Conservation (phyloP, 257 asterid genomes). For the Ophiorrhiza pumila region DNA sequence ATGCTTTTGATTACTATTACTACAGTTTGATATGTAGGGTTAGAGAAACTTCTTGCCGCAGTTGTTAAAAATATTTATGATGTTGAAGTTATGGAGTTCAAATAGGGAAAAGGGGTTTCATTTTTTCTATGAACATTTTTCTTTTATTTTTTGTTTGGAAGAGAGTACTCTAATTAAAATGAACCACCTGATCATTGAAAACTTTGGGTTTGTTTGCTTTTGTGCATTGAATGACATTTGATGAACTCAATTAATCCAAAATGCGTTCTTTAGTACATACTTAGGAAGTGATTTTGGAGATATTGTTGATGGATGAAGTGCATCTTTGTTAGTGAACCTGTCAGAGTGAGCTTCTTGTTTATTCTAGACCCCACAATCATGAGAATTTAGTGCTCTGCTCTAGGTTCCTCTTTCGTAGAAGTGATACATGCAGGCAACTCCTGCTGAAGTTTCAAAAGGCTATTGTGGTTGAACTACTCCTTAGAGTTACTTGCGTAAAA, state of each 20-base stretch:
- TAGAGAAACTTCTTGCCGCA: neutral
- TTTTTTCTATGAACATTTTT: neutral
- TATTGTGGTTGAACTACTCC: neutral
- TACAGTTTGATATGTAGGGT: neutral
- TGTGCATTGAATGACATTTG: neutral
- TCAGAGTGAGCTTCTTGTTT: too few species aligned
- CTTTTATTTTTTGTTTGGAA: neutral
- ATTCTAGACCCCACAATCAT: neutral
- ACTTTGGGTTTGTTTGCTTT: too few species aligned
- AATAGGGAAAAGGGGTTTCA: neutral
- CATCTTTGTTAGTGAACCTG: neutral
- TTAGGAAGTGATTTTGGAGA: neutral
- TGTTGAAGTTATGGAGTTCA: neutral
- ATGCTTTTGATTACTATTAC: neutral
- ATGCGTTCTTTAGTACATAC: neutral
- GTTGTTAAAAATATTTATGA: neutral
- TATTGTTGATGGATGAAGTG: neutral
- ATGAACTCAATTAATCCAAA: neutral
- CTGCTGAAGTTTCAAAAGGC: neutral
- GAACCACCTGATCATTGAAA: neutral
- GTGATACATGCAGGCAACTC: neutral
- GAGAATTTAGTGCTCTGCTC: neutral
- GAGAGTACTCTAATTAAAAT: neutral
- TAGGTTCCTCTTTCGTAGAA: neutral
- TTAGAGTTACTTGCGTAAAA: neutral